phyloP scores from a whole-genome alignment of 1,284 basidiomycete species.

The Moesziomyces aphidis region DNA sequence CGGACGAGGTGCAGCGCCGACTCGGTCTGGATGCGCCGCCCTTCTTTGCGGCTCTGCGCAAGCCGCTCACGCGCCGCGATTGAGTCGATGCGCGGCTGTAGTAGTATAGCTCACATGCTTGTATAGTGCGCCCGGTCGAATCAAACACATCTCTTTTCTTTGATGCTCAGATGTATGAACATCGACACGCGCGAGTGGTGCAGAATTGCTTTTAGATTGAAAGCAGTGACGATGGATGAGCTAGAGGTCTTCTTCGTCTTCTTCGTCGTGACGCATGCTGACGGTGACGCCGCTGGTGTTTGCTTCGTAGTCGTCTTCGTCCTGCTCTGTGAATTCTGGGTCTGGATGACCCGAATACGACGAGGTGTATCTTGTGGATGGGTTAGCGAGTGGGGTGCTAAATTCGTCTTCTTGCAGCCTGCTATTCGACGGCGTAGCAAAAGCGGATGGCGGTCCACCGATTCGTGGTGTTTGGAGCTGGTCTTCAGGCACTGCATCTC shows the following conservation, averaged over 20 bases:
- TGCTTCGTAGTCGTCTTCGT: conserved; percentile 45
- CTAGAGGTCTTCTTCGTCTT: conserved; percentile 38
- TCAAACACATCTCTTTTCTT: conserved; percentile 6
- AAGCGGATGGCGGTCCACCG: conserved; percentile 23
- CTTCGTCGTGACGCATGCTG: conserved; percentile 53
- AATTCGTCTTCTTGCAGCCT: conserved; percentile 27
- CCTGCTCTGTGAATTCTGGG: conserved; percentile 23
- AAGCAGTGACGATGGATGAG: neutral
- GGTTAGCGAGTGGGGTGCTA: conserved; percentile 28
- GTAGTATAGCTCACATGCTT: neutral
- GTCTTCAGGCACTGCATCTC: conserved; percentile 22
- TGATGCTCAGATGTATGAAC: too few relatives aligned
- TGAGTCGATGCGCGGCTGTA: neutral
- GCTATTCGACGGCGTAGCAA: conserved; percentile 19
- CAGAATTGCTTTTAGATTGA: neutral
- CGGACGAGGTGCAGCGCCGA: conserved; percentile 42
- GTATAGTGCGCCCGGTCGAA: too few relatives aligned
- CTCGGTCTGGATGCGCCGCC: conserved; percentile 34
- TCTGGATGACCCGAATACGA: conserved; percentile 6
- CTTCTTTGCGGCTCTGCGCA: conserved; percentile 41
- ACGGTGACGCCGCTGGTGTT: conserved; percentile 50
- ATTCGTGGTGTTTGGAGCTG: conserved; percentile 36
- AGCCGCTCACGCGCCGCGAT: conserved; percentile 28
- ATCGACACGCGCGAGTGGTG: too few relatives aligned
- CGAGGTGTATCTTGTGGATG: conserved; percentile 6